These are phyloP conservation scores for Pseudogymnoascus sp. DNA, from an alignment of 2,329 filamentous ascomycete genomes.

Conservation along the genomic window DNA sequence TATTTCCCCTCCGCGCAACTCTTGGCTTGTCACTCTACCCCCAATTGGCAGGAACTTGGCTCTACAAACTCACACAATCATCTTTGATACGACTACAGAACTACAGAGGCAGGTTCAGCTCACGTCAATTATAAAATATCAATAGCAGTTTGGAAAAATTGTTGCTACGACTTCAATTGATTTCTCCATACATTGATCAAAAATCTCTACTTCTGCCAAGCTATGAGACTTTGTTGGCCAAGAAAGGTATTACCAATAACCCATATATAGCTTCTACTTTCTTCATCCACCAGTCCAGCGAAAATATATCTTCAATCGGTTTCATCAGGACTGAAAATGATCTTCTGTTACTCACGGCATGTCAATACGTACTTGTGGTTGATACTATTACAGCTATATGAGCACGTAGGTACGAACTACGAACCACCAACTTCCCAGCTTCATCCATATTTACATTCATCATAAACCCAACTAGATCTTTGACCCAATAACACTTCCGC, in stretches of 20 bases:
- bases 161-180: neutral
- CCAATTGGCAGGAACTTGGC: neutral
- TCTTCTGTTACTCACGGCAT: neutral
- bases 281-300: neutral
- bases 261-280: neutral
- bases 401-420: neutral
- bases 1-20: slow-evolving; percentile 6
- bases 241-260: neutral
- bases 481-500: slow-evolving; percentile 41
- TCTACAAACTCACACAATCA: neutral
- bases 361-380: neutral
- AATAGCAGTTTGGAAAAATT: neutral
- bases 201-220: neutral
- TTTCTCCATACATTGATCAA: neutral
- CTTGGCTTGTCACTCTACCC: slow-evolving; percentile 4
- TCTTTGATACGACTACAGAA: neutral
- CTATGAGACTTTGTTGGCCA: neutral
- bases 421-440: neutral
- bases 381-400: neutral
- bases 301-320: neutral
- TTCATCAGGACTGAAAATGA: neutral
- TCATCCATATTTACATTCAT: neutral
- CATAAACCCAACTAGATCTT: slow-evolving; percentile 35
- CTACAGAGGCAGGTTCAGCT: neutral
- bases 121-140: neutral